A percentile compares a stretch with the other conserved stretches of the same genome.
phyloP scores from a whole-genome alignment of 78 protist genomes.

The Andalucia godoyi region DNA sequence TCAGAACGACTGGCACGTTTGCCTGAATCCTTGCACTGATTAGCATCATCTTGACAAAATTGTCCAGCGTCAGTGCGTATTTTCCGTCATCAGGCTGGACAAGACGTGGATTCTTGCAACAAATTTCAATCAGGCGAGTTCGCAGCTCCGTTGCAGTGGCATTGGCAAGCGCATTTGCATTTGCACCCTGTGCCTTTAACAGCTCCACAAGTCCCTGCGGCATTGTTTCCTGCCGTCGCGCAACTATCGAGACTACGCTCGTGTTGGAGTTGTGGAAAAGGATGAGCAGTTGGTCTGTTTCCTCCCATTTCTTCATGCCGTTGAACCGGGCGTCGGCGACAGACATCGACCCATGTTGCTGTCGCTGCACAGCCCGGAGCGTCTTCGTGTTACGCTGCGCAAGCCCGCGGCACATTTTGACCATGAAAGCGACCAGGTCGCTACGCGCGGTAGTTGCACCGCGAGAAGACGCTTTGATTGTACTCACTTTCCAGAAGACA shows the following conservation, averaged over 20 bases:
- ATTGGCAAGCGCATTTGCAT: not conserved
- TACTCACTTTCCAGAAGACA: too few species aligned
- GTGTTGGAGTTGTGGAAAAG: not conserved
- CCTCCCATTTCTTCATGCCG: not conserved
- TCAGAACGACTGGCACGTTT: slow-evolving; percentile 36
- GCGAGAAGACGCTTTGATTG: too few species aligned
- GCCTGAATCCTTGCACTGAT: not conserved
- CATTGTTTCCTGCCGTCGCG: not conserved
- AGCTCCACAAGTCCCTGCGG: too few species aligned
- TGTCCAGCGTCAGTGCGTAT: slow-evolving; percentile 21
- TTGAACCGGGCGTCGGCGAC: too few species aligned
- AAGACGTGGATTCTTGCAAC: not conserved
- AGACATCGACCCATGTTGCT: too few species aligned
- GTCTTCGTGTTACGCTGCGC: too few species aligned
- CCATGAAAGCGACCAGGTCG: too few species aligned
- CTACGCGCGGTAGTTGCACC: too few species aligned
- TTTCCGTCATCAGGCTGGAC: not conserved
- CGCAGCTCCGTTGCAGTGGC: not conserved
- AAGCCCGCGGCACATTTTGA: too few species aligned
- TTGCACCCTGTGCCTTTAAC: too few species aligned
- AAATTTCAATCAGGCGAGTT: not conserved
- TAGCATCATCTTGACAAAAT: slow-evolving; percentile 8
- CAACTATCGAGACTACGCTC: not conserved
- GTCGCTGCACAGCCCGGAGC: too few species aligned
- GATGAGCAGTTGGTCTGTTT: not conserved